Percentiles rank a stretch among this genome's conserved stretches.
These are phyloP conservation scores for Aspergillus sp. DNA, from an alignment of 2,329 filamentous ascomycete species.

Conservation along the genomic window DNA sequence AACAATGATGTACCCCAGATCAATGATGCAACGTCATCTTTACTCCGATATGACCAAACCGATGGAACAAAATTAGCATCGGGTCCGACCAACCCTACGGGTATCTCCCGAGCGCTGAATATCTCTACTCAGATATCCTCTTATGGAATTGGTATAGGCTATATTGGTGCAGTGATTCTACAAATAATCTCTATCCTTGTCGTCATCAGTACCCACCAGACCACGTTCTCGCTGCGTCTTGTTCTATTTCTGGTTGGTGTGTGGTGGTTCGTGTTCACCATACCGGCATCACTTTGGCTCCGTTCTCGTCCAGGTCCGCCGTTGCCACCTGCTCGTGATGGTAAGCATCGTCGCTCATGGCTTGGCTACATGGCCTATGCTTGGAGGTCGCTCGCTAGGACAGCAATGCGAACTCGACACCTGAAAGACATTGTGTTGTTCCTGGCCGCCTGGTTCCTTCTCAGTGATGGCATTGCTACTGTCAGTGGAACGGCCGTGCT, in stretches of 20 bases:
- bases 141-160: slow-evolving; percentile 89
- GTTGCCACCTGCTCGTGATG: slow-evolving; percentile 43
- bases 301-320: slow-evolving; percentile 85
- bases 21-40: slow-evolving; percentile 20
- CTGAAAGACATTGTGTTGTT: slow-evolving; percentile 81
- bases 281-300: slow-evolving; percentile 83
- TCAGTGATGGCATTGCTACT: slow-evolving; percentile 91
- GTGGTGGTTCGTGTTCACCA: slow-evolving; percentile 92
- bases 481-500: slow-evolving; percentile 91
- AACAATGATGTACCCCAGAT: no score
- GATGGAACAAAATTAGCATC: neutral
- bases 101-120: slow-evolving; percentile 61
- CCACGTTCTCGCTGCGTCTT: slow-evolving; percentile 78
- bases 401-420: slow-evolving; percentile 67
- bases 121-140: slow-evolving; percentile 89
- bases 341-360: slow-evolving; percentile 49
- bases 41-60: slow-evolving; percentile 13
- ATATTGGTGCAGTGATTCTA: slow-evolving; percentile 77
- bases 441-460: slow-evolving; percentile 84
- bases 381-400: slow-evolving; percentile 82
- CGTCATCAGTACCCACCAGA: slow-evolving; percentile 67
- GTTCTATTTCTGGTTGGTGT: slow-evolving; percentile 80
- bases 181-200: slow-evolving; percentile 78
- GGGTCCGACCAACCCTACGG: slow-evolving; percentile 1
- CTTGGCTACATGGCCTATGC: slow-evolving; percentile 72